Base-by-base conservation (phyloP, 1,139 yeast species). In the Yamadazyma songkhlaensis region DNA sequence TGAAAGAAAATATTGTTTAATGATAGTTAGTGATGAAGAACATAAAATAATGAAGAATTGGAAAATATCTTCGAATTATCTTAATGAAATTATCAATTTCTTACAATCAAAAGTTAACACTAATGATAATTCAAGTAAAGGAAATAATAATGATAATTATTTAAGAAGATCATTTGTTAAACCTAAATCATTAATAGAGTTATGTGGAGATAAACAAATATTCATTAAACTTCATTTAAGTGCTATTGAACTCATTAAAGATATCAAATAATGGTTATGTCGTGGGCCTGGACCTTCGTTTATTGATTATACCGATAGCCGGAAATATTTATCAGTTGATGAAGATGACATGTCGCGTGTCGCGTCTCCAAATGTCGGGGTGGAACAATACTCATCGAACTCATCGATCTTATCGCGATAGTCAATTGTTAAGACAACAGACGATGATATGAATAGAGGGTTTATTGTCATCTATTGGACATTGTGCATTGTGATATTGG, bases 141-240 rank as follows among this genome's bases (percentile, higher is more conserved):
- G 38, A 8, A 37, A 37, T 32, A 79, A 74, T 33, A 72, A 77
- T 46, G 85, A 79, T 44, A 59, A 72, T 32, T 81, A 72, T 49
- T 67, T 71, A 49, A 69, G 80, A 57, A 66, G 71, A 51, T 74
- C 75, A 39, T 68, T 69, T 47, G 64, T 61, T 47, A 73, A 76
- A 41, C 82, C 88, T 2, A 73, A 71, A 48, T 77, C 81, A 36
- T 58, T 86, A 46, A 67, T 74, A 3, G 82, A 79, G 36, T 64
- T 85, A 31, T 66, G 87, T 2, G 68, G 72, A 22, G 94, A 85
- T 53, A 68, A 67, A 2, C 63, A 72, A 31, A 57, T 84, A 10
- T 85, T 84, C 53, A 64, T 81, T 9, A 79, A 78, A 51, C 55
- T 84, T 12, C 95, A 86, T 54, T 57, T 81, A 15, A 81, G 87